Percentiles rank a stretch among this genome's conserved stretches.
Conservation (phyloP, 2,329 filamentous ascomycete species). For the Raffaelea ambrosiae region DNA sequence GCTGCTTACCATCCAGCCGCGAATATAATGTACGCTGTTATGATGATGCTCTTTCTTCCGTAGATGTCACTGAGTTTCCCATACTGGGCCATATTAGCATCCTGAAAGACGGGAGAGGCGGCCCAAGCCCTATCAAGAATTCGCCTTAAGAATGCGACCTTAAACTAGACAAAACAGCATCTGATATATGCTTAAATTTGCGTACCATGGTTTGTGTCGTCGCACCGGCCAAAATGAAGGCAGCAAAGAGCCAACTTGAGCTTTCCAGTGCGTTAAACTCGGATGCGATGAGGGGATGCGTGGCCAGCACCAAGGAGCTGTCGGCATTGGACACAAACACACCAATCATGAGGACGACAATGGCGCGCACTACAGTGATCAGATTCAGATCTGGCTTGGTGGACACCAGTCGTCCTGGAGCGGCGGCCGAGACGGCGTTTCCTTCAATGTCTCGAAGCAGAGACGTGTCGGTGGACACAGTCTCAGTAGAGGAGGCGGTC, state of each 20-base stretch:
- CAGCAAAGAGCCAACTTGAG: conserved; percentile 49
- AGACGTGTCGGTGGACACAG: conserved; percentile 8
- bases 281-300: conserved; percentile 53
- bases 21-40: conserved; percentile 42
- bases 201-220: conserved; percentile 44
- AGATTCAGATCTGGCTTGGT: neutral
- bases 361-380: conserved; percentile 2
- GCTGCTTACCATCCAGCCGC: conserved; percentile 35
- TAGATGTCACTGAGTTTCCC: conserved; percentile 51
- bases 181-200: too few species aligned
- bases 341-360: conserved; percentile 23
- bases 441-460: conserved; percentile 10
- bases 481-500: conserved; percentile 3
- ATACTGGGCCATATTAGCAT: conserved; percentile 23
- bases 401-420: neutral
- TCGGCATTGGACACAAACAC: conserved; percentile 62
- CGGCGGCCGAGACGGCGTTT: too few species aligned
- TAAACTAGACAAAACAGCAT: neutral
- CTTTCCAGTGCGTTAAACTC: conserved; percentile 48
- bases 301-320: conserved; percentile 55
- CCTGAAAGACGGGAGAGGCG: neutral
- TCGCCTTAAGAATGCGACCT: too few species aligned
- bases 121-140: too few species aligned
- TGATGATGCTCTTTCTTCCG: conserved; percentile 41
- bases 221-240: conserved; percentile 40